Base-by-base conservation (phyloP, 106 monocot species). In the Allium fistulosum region DNA sequence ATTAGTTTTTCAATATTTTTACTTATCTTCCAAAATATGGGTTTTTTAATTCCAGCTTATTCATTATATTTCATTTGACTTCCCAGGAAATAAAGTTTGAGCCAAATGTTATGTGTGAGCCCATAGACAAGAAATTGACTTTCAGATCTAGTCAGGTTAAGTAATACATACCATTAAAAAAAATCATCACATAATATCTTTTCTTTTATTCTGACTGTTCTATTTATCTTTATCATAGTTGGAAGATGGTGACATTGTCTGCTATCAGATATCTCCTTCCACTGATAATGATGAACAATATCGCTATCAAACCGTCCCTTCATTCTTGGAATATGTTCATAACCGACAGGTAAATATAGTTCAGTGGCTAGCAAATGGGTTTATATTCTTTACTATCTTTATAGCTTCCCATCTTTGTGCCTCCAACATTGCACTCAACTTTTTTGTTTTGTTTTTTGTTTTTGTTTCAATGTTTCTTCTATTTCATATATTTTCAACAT, bases 171-270 rank as follows among this genome's bases (percentile, higher is more conserved):
- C 51, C 66, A 51, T 10, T 16, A 67, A 65, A 49, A 22, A 67
- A 11, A 52, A 7, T 67, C 46, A 8, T 51, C 17, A 52, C 22
- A 67, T 51, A 26, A 51, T 22, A 26, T 13, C 15, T 45, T 10
- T 67, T 22, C 2, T 26, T 12, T 22, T 51, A 10, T 9, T 4
- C 63, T 55, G 13, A 66, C 26, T 74, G 37, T 62, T 4, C 52
- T 53, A 4, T 26, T 55, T 12, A 46, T 26, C 72, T 26, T 72
- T 56, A 37, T 4, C 37, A 37, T 71, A 97, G 97, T 86, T 97
- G 76, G 97, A 92, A 74, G 92, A 97, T 82, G 97, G 97, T 55
- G 97, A 97, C 62, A 97, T 97, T 49, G 79, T 97, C 73, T 97
- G 97, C 58, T 87, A 85, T 72, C 92, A 97, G 61, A 97, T 84